Evolutionary conservation across 768 basidiomycete species (phyloP), one percentile per base, ranked within the genome.

Genomic region (Artomyces pyxidatus): DNA sequence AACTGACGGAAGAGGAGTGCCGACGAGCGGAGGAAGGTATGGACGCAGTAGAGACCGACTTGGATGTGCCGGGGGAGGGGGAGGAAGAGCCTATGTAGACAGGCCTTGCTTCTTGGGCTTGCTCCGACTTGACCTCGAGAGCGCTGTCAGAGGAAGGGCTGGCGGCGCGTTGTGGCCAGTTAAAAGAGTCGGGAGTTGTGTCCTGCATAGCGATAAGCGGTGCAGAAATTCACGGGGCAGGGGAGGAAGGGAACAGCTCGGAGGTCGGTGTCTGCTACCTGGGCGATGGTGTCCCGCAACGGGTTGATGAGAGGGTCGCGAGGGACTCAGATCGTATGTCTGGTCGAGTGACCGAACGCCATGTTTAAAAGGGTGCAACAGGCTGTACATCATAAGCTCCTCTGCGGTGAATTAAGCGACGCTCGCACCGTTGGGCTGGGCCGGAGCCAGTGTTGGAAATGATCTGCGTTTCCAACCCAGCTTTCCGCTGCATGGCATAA

Each of bases 11-110:
- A 16, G 48, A 47, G 11, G 50, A 49, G 19, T 57, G 48, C 37
- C 48, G 50, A 28, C 48, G 58, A 35, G 50, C 48, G 28, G 47
- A 40, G 16, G 50, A 37, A 8, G 54, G 17, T 21, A 50, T 42
- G n/a, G 45, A 38, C 10, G 45, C n/a, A 12, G 27, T 29, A 32
- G 51, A 45, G 19, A 46, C 42, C 38, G 55, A 35, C 48, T 50
- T 57, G 46, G 47, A 49, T 30, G 56, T 23, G 49, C 50, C 45
- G 48, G 45, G 42, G 35, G 53, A 43, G 29, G 48, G 48, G 47
- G 63, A 61, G 49, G 71, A 67, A 47, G 63, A 54, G 61, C 77
- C 74, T 56, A 70, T 65, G 74, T 79, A 75, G 73, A 77, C 72
- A 64, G 59, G 42, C 35, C 48, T 48, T 10, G 42, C 19, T n/a